Conservation (phyloP, 1,139 yeast species). For the Blastobotrys capitulatus region DNA sequence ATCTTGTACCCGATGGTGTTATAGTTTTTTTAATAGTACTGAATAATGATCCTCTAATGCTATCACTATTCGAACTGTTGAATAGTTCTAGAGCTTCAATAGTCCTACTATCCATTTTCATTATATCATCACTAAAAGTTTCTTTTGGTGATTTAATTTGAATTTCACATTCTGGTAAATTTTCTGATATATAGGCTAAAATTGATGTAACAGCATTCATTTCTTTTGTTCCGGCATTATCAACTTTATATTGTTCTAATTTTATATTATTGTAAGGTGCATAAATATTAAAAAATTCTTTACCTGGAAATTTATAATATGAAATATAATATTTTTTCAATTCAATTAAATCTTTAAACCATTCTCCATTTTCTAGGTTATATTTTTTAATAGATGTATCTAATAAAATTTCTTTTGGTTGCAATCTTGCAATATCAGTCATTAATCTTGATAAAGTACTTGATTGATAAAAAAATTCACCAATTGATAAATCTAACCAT, state of each 20-base stretch:
- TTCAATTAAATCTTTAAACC: conserved; percentile 58
- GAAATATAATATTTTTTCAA: conserved; percentile 52
- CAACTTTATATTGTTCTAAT: conserved; percentile 11
- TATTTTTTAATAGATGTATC: conserved; percentile 32
- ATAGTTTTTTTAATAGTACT: conserved; percentile 64
- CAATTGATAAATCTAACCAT: conserved; percentile 88
- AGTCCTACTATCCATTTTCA: conserved; percentile 82
- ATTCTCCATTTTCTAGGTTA: conserved; percentile 41
- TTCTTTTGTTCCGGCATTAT: conserved; percentile 28
- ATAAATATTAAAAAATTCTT: conserved; percentile 23
- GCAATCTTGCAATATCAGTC: conserved; percentile 58
- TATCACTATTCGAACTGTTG: conserved; percentile 50
- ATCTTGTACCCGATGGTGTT: conserved; percentile 76
- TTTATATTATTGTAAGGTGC: conserved; percentile 19
- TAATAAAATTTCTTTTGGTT: conserved; percentile 61
- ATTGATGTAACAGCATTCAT: conserved; percentile 50
- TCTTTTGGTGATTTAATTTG: conserved; percentile 49
- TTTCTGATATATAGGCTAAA: conserved; percentile 52
- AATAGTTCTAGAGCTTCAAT: conserved; percentile 75
- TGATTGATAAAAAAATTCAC: conserved; percentile 64
- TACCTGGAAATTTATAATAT: conserved; percentile 40
- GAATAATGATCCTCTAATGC: conserved; percentile 62
- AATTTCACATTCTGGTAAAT: conserved; percentile 47
- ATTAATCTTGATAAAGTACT: conserved; percentile 50
- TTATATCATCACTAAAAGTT: conserved; percentile 44